Conservation (phyloP, 331 rosid genomes). For the Arachis monticola region DNA sequence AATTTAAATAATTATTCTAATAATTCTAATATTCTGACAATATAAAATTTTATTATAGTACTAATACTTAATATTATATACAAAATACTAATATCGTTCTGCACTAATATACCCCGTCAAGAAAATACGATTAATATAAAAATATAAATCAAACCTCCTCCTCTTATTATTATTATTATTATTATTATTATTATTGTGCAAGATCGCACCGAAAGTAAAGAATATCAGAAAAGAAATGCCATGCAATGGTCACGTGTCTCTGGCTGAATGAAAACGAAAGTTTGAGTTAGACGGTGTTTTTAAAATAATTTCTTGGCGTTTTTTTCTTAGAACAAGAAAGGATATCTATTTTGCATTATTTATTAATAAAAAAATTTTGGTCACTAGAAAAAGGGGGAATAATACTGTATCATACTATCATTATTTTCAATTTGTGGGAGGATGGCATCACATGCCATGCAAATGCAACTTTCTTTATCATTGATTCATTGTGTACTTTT, state of each 20-base stretch:
- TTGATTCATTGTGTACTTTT: background rate
- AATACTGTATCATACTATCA: too few relatives aligned
- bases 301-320: background rate
- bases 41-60: too few relatives aligned
- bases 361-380: background rate
- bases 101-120: too few relatives aligned
- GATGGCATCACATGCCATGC: conserved; percentile 10
- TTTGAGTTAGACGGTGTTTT: conserved; percentile 9
- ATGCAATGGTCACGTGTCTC: conserved; percentile 25
- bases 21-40: background rate
- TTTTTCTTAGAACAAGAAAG: background rate
- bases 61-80: too few relatives aligned
- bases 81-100: too few relatives aligned
- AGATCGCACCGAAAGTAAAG: background rate
- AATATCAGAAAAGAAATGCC: background rate
- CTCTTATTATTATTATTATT: too few relatives aligned
- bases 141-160: too few relatives aligned
- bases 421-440: background rate
- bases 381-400: background rate
- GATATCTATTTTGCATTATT: background rate
- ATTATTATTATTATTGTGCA: background rate
- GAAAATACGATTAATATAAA: too few relatives aligned
- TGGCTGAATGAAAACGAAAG: background rate
- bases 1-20: too few relatives aligned
- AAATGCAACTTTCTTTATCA: background rate